Evolutionary conservation across 805 yeast genomes (phyloP).

Genomic region (Cyberlindnera xylosilytica): DNA sequence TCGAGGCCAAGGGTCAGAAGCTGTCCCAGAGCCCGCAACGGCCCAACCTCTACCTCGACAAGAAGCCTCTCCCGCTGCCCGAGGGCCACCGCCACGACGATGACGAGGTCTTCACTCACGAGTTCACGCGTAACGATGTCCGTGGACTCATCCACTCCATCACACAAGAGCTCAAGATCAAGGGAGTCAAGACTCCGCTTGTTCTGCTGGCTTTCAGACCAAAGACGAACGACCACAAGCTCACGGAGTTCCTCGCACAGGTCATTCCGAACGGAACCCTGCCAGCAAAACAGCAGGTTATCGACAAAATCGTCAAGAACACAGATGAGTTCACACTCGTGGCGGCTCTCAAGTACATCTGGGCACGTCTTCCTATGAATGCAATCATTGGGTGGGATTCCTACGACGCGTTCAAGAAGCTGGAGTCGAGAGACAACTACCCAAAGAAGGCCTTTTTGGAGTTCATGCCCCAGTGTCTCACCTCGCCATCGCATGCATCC

Average conservation of each 20-base stretch:
- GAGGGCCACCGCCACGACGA: conserved; percentile 7
- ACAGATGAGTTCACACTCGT: conserved; percentile 71
- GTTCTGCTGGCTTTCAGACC: conserved; percentile 77
- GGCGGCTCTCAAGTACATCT: conserved; percentile 73
- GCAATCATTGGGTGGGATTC: conserved; percentile 87
- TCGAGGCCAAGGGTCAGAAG: conserved; percentile 14
- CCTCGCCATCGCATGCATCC: conserved; percentile 84
- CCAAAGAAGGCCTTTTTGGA: conserved; percentile 74
- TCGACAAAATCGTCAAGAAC: conserved; percentile 42
- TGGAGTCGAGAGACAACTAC: conserved; percentile 62
- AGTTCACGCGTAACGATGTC: conserved; percentile 62
- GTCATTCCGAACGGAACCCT: conserved; percentile 57
- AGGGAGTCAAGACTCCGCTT: conserved; percentile 71
- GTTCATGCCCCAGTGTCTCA: conserved; percentile 79
- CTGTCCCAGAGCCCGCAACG: conserved; percentile 11
- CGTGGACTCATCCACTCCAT: conserved; percentile 65
- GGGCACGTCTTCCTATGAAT: conserved; percentile 80
- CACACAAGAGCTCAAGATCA: conserved; percentile 66
- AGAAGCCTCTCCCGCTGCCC: conserved; percentile 20
- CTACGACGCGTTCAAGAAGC: conserved; percentile 62
- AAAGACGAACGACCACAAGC: conserved; percentile 55
- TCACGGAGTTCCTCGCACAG: conserved; percentile 52
- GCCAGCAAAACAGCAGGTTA: conserved; percentile 41
- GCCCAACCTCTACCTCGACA: conserved; percentile 5
- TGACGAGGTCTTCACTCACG: conserved; percentile 31